Percentiles rank a stretch among this genome's conserved stretches.
These are phyloP conservation scores for Yamadazyma jaroonii DNA, from an alignment of 1,139 yeast species.

Conservation along the genomic window DNA sequence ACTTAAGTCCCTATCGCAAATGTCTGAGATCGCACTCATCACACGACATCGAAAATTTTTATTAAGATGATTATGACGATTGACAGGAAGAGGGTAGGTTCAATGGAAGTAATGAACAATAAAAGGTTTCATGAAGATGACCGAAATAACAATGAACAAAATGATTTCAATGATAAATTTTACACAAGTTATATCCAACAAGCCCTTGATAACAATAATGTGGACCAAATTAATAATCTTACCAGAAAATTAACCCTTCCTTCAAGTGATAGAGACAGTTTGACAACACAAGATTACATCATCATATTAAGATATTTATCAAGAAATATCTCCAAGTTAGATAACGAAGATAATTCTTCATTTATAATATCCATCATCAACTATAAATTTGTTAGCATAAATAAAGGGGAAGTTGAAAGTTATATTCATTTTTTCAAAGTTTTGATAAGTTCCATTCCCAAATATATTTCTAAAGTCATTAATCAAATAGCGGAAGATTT, in stretches of 20 bases:
- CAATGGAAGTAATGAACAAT: not conserved
- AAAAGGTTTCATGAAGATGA: not conserved
- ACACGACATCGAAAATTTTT: constrained; percentile 7
- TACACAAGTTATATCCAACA: constrained; percentile 62
- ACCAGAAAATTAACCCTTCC: constrained; percentile 39
- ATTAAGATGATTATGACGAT: constrained; percentile 27
- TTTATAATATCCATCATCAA: constrained; percentile 36
- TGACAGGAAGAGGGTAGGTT: constrained; percentile 11
- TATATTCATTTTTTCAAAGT: constrained; percentile 70
- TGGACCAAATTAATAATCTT: constrained; percentile 39
- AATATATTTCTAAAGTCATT: constrained; percentile 85
- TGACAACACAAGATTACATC: constrained; percentile 32
- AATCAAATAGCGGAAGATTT: constrained; percentile 59
- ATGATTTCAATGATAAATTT: constrained; percentile 42
- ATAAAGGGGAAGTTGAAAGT: constrained; percentile 41
- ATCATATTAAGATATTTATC: constrained; percentile 34
- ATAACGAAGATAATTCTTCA: constrained; percentile 31
- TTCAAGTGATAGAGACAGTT: constrained; percentile 18
- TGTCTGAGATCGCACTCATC: constrained; percentile 3
- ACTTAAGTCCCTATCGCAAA: no score
- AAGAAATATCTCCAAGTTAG: constrained; percentile 38
- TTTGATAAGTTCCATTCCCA: constrained; percentile 81
- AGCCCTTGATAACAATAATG: constrained; percentile 69
- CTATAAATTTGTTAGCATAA: constrained; percentile 55
- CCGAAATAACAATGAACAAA: not conserved